phyloP scores from a whole-genome alignment of 768 basidiomycete genomes.

The Collybia mongolica region DNA sequence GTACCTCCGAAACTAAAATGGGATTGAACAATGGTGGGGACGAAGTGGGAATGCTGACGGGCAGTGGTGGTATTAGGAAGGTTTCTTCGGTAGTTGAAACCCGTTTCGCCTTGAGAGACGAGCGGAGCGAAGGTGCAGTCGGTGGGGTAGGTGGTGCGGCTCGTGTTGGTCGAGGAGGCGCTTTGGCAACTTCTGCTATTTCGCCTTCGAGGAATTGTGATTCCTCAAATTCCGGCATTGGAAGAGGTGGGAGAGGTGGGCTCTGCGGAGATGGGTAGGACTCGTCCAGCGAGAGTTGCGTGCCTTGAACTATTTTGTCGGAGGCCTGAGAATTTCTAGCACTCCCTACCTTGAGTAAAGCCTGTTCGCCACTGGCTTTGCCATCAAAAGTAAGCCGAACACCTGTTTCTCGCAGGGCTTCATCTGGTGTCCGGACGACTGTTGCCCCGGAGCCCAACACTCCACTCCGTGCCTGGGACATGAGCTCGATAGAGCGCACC shows the following conservation, averaged over 20 bases:
- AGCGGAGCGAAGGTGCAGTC: slow-evolving; percentile 24
- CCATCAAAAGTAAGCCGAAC: slow-evolving; percentile 38
- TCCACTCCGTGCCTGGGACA: slow-evolving; percentile 41
- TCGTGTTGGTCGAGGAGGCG: slow-evolving; percentile 32
- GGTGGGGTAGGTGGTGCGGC: slow-evolving; percentile 17
- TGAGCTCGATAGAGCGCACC: slow-evolving; percentile 36
- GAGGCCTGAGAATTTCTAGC: slow-evolving; percentile 12
- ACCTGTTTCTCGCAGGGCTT: slow-evolving; percentile 59
- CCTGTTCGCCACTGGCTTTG: slow-evolving; percentile 11
- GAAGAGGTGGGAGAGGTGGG: slow-evolving; percentile 58
- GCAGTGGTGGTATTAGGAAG: slow-evolving; percentile 48
- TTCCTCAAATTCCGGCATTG: slow-evolving; percentile 34
- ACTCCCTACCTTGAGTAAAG: slow-evolving; percentile 2
- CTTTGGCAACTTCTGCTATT: slow-evolving; percentile 25
- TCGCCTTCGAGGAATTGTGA: slow-evolving; percentile 19
- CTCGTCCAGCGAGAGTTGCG: slow-evolving; percentile 14
- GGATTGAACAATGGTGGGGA: slow-evolving; percentile 59
- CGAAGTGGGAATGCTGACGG: slow-evolving; percentile 39
- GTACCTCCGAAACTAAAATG: slow-evolving; percentile 61
- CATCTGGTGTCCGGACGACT: slow-evolving; percentile 77
- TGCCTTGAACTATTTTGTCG: slow-evolving; percentile 1
- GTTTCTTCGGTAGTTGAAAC: slow-evolving; percentile 36
- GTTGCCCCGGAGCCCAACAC: slow-evolving; percentile 70
- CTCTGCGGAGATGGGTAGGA: slow-evolving; percentile 34
- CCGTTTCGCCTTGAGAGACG: slow-evolving; percentile 37